phyloP scores from a whole-genome alignment of 805 yeast genomes.

The Saturnispora quitensis region DNA sequence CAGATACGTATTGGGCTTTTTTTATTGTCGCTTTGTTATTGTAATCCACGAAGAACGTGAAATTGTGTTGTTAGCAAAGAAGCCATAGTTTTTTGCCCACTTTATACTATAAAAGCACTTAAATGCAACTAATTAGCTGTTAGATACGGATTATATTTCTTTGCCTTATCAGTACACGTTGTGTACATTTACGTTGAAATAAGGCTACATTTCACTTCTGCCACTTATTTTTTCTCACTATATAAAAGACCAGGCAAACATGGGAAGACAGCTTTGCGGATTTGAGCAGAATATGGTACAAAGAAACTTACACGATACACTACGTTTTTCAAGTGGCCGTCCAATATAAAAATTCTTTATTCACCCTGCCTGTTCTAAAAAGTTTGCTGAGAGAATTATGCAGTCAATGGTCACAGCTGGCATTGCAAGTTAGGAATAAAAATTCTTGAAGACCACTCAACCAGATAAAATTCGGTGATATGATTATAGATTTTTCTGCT shows the following conservation, averaged over 20 bases:
- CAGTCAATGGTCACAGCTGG: constrained; percentile 7
- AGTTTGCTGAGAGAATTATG: constrained; percentile 1
- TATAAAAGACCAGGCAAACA: neutral
- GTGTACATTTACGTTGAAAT: too few relatives aligned
- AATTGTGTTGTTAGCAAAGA: too few relatives aligned
- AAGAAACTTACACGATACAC: constrained; percentile 1
- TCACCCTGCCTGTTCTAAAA: neutral
- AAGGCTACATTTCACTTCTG: too few relatives aligned
- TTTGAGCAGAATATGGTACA: constrained; percentile 5
- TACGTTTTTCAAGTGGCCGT: constrained; percentile 8
- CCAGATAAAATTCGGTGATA: neutral
- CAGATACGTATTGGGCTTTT: too few relatives aligned
- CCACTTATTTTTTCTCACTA: too few relatives aligned
- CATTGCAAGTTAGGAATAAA: constrained; percentile 3
- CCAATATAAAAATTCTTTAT: neutral
- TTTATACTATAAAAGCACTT: too few relatives aligned
- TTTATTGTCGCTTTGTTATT: too few relatives aligned
- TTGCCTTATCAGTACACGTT: too few relatives aligned
- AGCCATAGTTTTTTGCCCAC: too few relatives aligned
- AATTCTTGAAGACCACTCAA: neutral
- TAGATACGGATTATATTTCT: too few relatives aligned
- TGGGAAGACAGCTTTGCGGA: constrained; percentile 5
- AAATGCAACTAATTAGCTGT: too few relatives aligned
- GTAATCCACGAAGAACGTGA: too few relatives aligned
- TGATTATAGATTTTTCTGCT: neutral